Conservation (phyloP, 805 yeast species). For the Kregervanrija pseudodelftensis region DNA sequence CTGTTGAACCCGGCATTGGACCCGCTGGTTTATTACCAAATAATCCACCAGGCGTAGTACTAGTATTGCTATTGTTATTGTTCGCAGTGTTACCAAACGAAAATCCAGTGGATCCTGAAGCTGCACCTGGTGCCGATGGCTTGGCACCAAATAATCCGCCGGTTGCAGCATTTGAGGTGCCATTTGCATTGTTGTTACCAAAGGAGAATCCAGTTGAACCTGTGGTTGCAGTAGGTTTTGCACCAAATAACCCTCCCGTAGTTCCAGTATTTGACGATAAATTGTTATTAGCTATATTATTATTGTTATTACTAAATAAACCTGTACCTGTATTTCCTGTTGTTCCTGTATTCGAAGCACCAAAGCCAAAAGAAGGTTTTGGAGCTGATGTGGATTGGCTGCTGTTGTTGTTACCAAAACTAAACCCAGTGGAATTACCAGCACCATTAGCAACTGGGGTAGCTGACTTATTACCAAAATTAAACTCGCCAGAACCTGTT, state of each 20-base stretch:
- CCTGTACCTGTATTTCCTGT: not conserved
- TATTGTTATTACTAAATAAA: not conserved
- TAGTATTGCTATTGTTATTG: not conserved
- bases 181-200: conserved; percentile 1
- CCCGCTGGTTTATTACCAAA: conserved; percentile 8
- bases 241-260: conserved; percentile 4
- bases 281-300: not conserved
- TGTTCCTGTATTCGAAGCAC: conserved; percentile 1
- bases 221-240: conserved; percentile 5
- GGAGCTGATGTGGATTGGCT: not conserved
- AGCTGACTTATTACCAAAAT: not conserved
- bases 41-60: not conserved
- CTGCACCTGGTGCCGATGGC: conserved; percentile 8
- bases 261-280: not conserved
- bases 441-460: not conserved
- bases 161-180: not conserved
- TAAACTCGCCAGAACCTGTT: not conserved
- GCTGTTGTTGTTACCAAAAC: not conserved
- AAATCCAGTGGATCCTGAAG: conserved; percentile 7
- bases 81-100: conserved; percentile 5
- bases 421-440: conserved; percentile 1
- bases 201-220: conserved; percentile 8
- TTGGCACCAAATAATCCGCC: conserved; percentile 15
- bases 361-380: conserved; percentile 9
- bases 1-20: conserved; percentile 4